Percentiles rank a stretch among this genome's conserved stretches.
Conservation (phyloP, 139 green algal genomes). For the Chlorella vulgaris region DNA sequence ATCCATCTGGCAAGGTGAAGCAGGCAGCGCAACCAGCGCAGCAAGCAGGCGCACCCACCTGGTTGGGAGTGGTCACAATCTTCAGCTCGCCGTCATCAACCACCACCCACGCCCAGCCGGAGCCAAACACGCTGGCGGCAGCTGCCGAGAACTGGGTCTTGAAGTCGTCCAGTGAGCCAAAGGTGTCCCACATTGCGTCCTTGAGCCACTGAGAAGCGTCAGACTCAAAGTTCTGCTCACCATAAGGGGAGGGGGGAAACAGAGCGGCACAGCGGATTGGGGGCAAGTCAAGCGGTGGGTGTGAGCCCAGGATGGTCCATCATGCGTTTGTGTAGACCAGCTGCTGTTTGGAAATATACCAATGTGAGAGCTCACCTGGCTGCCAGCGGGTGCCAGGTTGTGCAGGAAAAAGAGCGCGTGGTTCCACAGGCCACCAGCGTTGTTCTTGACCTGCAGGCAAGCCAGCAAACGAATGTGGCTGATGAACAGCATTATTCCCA, state of each 20-base stretch:
- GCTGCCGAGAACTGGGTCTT: constrained; percentile 47
- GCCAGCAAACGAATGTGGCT: background rate
- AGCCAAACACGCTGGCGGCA: constrained; percentile 59
- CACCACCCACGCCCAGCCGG: constrained; percentile 56
- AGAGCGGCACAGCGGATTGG: background rate
- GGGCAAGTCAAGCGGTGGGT: background rate
- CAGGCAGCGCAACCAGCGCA: background rate
- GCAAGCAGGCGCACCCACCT: constrained; percentile 7
- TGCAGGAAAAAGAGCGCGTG: constrained; percentile 25
- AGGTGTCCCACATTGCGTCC: constrained; percentile 51
- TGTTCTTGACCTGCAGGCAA: constrained; percentile 14
- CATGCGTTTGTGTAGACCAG: background rate
- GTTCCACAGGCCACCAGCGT: constrained; percentile 27
- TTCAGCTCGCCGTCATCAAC: constrained; percentile 28
- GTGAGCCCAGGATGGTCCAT: background rate
- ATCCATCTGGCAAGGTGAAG: too few relatives aligned
- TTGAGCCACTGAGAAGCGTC: constrained; percentile 9
- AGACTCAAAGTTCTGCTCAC: background rate
- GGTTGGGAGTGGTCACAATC: constrained; percentile 62
- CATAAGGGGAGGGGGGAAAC: background rate
- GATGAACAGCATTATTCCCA: background rate
- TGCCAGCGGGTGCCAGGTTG: constrained; percentile 14
- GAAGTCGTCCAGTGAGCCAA: constrained; percentile 55
- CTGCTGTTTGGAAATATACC: background rate
- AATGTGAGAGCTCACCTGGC: background rate